Conservation (phyloP, 306 rosid species). For the Sesbania bispinosa region DNA sequence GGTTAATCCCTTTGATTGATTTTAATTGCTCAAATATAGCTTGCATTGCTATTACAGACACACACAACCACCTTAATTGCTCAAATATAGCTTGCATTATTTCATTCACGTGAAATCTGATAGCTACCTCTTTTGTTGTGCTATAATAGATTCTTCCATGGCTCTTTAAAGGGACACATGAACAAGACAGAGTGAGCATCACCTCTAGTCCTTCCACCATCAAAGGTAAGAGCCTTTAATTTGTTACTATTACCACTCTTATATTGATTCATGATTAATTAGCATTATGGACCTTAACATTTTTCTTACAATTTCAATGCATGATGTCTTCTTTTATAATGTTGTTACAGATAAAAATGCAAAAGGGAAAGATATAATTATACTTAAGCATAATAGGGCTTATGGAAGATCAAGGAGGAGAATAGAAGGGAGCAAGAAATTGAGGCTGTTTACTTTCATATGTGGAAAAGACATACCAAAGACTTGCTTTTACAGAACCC, state of each 20-base stretch:
- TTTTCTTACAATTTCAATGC: not conserved
- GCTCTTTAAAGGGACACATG: constrained; percentile 34
- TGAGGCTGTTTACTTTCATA: constrained; percentile 36
- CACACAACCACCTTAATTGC: no score
- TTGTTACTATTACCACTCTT: not conserved
- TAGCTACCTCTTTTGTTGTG: not conserved
- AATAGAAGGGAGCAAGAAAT: constrained; percentile 34
- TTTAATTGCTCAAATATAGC: no score
- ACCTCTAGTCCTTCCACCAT: constrained; percentile 24
- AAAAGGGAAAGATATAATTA: no score
- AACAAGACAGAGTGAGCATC: constrained; percentile 25
- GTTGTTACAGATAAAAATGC: constrained; percentile 39
- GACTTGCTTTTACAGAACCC: constrained; percentile 42
- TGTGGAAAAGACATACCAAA: constrained; percentile 45
- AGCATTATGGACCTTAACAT: no score
- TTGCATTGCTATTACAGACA: no score
- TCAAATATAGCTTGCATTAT: not conserved
- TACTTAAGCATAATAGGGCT: constrained; percentile 17
- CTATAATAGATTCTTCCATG: constrained; percentile 49
- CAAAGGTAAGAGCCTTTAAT: no score
- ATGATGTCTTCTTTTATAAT: not conserved
- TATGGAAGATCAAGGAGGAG: no score
- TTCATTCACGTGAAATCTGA: not conserved
- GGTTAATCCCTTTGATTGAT: no score
- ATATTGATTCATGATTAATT: not conserved